Percentiles rank a stretch among this genome's conserved stretches.
Conservation (phyloP, 1,284 basidiomycete species). For the Mycosarcoma mackinlayi region DNA sequence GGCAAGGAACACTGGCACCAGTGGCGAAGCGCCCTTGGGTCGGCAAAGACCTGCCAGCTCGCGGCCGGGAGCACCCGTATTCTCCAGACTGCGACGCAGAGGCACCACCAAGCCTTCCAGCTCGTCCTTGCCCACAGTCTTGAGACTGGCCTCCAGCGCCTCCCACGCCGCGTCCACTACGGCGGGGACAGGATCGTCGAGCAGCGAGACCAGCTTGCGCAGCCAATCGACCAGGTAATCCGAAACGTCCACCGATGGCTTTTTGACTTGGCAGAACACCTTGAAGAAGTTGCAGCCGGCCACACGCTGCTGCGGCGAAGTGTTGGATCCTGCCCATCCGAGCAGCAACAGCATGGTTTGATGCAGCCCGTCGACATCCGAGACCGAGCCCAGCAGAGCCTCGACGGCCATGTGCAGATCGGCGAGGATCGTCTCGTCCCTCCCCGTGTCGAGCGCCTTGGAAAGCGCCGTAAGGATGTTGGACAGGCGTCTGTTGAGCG, state of each 20-base stretch:
- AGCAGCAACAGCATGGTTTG: conserved; percentile 66
- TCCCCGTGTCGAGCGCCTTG: conserved; percentile 56
- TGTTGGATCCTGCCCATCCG: conserved; percentile 60
- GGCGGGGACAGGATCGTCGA: conserved; percentile 80
- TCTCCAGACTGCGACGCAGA: conserved; percentile 87
- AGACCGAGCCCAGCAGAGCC: conserved; percentile 55
- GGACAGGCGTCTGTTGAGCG: conserved; percentile 74
- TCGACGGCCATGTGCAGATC: conserved; percentile 49
- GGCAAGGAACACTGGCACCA: conserved; percentile 88
- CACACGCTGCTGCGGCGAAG: conserved; percentile 47
- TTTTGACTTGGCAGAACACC: conserved; percentile 60
- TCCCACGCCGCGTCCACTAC: conserved; percentile 87
- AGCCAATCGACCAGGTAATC: conserved; percentile 92
- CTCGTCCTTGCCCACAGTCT: conserved; percentile 90
- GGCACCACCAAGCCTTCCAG: conserved; percentile 77
- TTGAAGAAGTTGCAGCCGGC: conserved; percentile 59
- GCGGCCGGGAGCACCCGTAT: conserved; percentile 80
- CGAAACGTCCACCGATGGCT: conserved; percentile 46
- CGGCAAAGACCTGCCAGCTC: conserved; percentile 88
- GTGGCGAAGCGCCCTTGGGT: conserved; percentile 87
- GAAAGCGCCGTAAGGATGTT: conserved; percentile 63
- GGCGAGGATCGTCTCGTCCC: conserved; percentile 47
- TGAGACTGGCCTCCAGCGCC: conserved; percentile 88
- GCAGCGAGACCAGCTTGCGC: conserved; percentile 84
- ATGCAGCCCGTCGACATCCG: conserved; percentile 62